These are phyloP conservation scores for Komagataella pseudopastoris DNA, from an alignment of 805 yeast genomes.

Conservation along the genomic window DNA sequence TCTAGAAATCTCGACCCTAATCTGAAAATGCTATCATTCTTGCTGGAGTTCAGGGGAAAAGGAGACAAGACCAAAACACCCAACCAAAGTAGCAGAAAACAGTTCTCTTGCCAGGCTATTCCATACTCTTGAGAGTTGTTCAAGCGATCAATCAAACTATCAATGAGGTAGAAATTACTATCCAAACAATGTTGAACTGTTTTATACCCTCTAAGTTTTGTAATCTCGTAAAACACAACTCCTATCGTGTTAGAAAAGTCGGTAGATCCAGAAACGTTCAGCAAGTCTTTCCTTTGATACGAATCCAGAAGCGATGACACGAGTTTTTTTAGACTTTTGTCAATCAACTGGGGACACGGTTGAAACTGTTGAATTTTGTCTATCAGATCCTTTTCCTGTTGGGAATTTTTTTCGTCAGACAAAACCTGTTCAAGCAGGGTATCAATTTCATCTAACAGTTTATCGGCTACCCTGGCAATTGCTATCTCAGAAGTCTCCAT, in stretches of 20 bases:
- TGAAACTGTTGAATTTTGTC: constrained; percentile 33
- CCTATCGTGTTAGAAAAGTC: constrained; percentile 7
- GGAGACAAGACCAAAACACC: constrained; percentile 62
- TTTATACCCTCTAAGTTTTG: constrained; percentile 58
- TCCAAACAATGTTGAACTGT: constrained; percentile 43
- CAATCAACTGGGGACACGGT: constrained; percentile 37
- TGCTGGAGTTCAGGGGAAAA: constrained; percentile 37
- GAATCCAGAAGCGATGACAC: constrained; percentile 15
- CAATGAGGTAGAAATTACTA: constrained; percentile 41
- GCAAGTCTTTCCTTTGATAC: constrained; percentile 11
- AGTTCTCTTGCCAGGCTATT: constrained; percentile 31
- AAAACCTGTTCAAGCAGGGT: constrained; percentile 2
- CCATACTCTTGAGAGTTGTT: constrained; percentile 5
- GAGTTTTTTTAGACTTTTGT: constrained; percentile 21
- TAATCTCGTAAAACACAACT: constrained; percentile 38
- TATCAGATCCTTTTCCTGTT: constrained; percentile 6
- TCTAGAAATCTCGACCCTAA: constrained; percentile 20
- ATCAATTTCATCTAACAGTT: constrained; percentile 8
- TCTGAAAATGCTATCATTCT: constrained; percentile 18
- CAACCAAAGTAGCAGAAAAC: constrained; percentile 55
- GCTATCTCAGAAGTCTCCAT: constrained; percentile 20
- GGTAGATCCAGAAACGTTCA: neutral
- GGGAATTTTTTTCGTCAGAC: neutral
- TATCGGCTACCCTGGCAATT: constrained; percentile 14
- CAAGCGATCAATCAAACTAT: constrained; percentile 17